Evolutionary conservation across 2,329 filamentous ascomycete species (phyloP).

Genomic region (Clonostachys byssicola): DNA sequence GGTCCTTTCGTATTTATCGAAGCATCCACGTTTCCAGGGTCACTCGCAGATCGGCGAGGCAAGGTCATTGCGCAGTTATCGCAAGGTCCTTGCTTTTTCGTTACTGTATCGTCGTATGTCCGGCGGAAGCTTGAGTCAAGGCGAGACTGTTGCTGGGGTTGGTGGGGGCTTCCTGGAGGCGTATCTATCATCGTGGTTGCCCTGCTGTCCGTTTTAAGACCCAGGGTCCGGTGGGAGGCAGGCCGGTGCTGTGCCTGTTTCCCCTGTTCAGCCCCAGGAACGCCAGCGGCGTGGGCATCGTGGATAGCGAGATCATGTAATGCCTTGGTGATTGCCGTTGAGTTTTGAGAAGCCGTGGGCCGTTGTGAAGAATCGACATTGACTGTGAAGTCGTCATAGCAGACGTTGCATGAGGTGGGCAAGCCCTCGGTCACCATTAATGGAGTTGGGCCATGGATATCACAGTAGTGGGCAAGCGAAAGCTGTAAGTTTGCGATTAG

Average conservation of each 20-base stretch:
- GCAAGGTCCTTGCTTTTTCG: conserved; percentile 59
- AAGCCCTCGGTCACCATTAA: conserved; percentile 67
- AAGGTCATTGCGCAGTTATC: conserved; percentile 66
- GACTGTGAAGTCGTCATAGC: conserved; percentile 37
- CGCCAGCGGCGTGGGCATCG: conserved; percentile 18
- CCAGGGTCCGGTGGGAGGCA: no score
- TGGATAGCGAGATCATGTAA: not conserved
- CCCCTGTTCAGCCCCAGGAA: no score
- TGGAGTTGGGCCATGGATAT: conserved; percentile 65
- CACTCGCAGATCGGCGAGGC: conserved; percentile 31
- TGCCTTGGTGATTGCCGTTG: conserved; percentile 20
- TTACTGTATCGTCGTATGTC: conserved; percentile 64
- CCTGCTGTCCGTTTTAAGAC: not conserved
- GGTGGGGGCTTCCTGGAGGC: conserved; percentile 52
- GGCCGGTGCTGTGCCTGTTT: no score
- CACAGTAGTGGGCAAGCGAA: conserved; percentile 68
- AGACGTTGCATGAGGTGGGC: conserved; percentile 55
- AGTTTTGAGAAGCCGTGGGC: conserved; percentile 23
- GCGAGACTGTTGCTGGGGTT: conserved; percentile 30
- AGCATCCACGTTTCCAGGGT: conserved; percentile 13
- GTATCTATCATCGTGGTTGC: conserved; percentile 45
- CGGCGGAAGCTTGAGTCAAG: conserved; percentile 57
- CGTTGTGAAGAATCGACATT: conserved; percentile 26
- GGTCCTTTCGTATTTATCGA: conserved; percentile 41
- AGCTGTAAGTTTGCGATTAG: conserved; percentile 46